These are phyloP conservation scores for Colletotrichum ledebouriae DNA, from an alignment of 2,329 filamentous ascomycete species.

Conservation along the genomic window DNA sequence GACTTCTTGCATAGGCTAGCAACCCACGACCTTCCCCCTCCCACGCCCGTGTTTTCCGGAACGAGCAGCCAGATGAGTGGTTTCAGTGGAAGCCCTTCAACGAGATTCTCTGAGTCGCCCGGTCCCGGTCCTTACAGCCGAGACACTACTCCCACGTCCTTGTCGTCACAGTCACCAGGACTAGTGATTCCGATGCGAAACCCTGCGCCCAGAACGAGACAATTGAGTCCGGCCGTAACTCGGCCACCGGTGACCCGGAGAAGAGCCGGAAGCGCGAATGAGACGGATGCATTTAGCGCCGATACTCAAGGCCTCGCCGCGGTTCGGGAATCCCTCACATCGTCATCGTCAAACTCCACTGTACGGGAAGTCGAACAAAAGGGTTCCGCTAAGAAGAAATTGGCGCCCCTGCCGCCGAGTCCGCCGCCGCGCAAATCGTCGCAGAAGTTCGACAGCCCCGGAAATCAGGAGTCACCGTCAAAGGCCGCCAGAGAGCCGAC, in stretches of 20 bases:
- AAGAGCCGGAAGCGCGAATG: constrained; percentile 68
- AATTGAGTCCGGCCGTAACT: constrained; percentile 67
- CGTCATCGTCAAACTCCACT: constrained; percentile 80
- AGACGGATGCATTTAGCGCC: constrained; percentile 58
- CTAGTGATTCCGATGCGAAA: constrained; percentile 64
- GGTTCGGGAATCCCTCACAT: constrained; percentile 77
- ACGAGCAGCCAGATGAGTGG: constrained; percentile 68
- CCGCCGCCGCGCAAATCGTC: constrained; percentile 74
- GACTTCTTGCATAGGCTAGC: constrained; percentile 69
- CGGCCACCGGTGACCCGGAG: constrained; percentile 73
- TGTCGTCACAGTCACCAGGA: constrained; percentile 80
- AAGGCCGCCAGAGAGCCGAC: constrained; percentile 52
- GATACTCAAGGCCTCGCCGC: constrained; percentile 72
- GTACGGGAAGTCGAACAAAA: constrained; percentile 66
- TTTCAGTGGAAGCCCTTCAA: constrained; percentile 79
- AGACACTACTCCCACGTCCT: constrained; percentile 83
- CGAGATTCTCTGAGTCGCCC: constrained; percentile 80
- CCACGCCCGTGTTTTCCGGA: constrained; percentile 73
- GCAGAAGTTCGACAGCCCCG: constrained; percentile 61
- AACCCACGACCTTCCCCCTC: constrained; percentile 75
- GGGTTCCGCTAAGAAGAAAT: constrained; percentile 57
- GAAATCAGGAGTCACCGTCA: constrained; percentile 55
- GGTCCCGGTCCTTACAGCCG: constrained; percentile 79
- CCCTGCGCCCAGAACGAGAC: constrained; percentile 62
- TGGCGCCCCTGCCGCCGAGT: constrained; percentile 67